phyloP scores from a whole-genome alignment of 202 grass and related monocot genomes.

The Miscanthus sacchariflorus region DNA sequence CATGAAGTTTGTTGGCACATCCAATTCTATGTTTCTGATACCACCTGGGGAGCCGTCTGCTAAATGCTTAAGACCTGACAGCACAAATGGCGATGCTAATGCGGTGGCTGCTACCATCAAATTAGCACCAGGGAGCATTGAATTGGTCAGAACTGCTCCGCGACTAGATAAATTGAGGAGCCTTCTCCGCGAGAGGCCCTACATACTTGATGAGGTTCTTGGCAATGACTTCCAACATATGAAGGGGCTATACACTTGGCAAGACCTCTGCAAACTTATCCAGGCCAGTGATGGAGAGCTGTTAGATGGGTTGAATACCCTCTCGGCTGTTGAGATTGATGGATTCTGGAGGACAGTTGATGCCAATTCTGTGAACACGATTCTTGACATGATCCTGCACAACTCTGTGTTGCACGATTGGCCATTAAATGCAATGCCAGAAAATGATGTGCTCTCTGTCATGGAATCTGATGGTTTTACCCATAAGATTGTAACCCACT shows the following conservation, averaged over 20 bases:
- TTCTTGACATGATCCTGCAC: slow-evolving; percentile 84
- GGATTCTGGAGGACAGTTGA: slow-evolving; percentile 87
- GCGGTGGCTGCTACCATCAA: slow-evolving; percentile 69
- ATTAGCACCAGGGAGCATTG: slow-evolving; percentile 74
- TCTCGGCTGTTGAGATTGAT: slow-evolving; percentile 77
- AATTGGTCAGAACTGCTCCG: slow-evolving; percentile 76
- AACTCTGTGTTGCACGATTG: slow-evolving; percentile 90
- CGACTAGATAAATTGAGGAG: slow-evolving; percentile 75
- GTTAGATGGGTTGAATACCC: slow-evolving; percentile 64
- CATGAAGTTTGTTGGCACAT: slow-evolving; percentile 97
- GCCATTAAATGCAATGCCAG: slow-evolving; percentile 65
- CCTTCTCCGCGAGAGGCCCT: slow-evolving; percentile 72
- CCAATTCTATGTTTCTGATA: slow-evolving; percentile 86
- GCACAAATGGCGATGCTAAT: slow-evolving; percentile 2
- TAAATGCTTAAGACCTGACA: slow-evolving; percentile 28
- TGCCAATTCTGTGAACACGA: slow-evolving; percentile 56
- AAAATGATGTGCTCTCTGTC: slow-evolving; percentile 66
- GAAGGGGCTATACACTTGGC: slow-evolving; percentile 76
- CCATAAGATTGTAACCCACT: slow-evolving; percentile 63
- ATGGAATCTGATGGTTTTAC: slow-evolving; percentile 86
- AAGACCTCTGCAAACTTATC: slow-evolving; percentile 71
- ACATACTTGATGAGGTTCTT: slow-evolving; percentile 82
- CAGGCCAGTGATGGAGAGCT: slow-evolving; percentile 88
- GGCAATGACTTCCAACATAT: slow-evolving; percentile 17
- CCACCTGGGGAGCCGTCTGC: slow-evolving; percentile 54